Evolutionary conservation across 208 protist genomes (phyloP).

Genomic region (Leishmania arabica): DNA sequence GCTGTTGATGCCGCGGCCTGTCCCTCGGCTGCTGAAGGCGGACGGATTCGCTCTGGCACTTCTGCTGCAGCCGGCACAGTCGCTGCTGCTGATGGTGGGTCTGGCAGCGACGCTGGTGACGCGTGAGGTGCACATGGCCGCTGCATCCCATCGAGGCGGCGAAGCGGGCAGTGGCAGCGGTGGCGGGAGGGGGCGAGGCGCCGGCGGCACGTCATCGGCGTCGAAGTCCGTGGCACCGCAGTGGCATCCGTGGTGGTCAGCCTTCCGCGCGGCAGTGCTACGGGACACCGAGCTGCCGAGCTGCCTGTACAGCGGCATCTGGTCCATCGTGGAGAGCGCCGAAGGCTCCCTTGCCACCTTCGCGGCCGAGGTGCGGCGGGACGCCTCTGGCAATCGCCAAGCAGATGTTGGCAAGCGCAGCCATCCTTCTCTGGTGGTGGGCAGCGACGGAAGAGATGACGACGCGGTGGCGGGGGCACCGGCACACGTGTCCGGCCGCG

Average conservation of each 20-base stretch:
- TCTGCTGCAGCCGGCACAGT: conserved; percentile 44
- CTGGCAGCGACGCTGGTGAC: conserved; percentile 48
- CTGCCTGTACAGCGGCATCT: conserved; percentile 38
- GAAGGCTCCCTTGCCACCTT: conserved; percentile 27
- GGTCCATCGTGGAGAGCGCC: conserved; percentile 39
- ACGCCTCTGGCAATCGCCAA: background rate
- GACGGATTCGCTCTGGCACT: conserved; percentile 43
- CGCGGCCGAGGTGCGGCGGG: conserved; percentile 8
- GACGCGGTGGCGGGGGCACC: background rate
- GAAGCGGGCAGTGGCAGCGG: background rate
- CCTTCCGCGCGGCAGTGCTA: conserved; percentile 50
- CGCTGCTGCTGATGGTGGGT: conserved; percentile 52
- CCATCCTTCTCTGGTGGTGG: background rate
- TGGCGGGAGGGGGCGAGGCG: background rate
- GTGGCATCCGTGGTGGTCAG: conserved; percentile 49
- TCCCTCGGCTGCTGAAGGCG: conserved; percentile 40
- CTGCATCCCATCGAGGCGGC: background rate
- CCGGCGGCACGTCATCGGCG: background rate
- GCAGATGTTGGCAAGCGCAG: background rate
- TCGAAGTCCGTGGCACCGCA: background rate
- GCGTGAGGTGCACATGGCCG: conserved; percentile 33
- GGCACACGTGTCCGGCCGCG: background rate
- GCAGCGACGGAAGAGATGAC: background rate
- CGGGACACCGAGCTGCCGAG: conserved; percentile 47
- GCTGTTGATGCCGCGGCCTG: conserved; percentile 35